Percentiles rank a stretch among this genome's conserved stretches.
phyloP scores from a whole-genome alignment of 805 yeast species.

The Grigorovia humatica region DNA sequence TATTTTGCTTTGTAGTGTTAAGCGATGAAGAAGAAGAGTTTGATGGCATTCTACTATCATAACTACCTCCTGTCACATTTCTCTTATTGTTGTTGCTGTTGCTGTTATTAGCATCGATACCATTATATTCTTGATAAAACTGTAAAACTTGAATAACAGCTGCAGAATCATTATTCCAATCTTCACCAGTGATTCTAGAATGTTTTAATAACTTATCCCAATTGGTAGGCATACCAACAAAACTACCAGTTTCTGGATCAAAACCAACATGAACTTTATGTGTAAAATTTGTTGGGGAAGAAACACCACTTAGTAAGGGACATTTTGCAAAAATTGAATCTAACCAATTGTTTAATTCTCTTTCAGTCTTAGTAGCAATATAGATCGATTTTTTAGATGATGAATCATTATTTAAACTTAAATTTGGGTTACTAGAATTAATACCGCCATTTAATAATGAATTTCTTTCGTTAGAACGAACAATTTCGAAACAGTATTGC shows the following conservation, averaged over 20 bases:
- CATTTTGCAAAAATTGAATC: constrained; percentile 76
- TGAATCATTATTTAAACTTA: constrained; percentile 9
- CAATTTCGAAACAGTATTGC: constrained; percentile 74
- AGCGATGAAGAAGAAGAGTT: constrained; percentile 3
- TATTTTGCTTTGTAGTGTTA: neutral
- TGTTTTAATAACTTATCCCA: constrained; percentile 83
- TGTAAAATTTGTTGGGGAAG: constrained; percentile 88
- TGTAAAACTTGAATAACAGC: constrained; percentile 89
- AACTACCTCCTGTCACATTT: neutral
- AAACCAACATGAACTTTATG: constrained; percentile 87
- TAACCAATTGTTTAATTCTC: constrained; percentile 80
- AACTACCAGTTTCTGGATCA: constrained; percentile 76
- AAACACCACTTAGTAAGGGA: constrained; percentile 55
- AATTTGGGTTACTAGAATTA: constrained; percentile 3
- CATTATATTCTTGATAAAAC: constrained; percentile 47
- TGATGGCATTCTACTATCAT: constrained; percentile 7
- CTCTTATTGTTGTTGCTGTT: neutral
- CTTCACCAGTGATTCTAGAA: constrained; percentile 83
- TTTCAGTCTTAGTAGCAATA: constrained; percentile 65
- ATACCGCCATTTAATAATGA: constrained; percentile 7
- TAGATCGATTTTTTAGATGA: constrained; percentile 48
- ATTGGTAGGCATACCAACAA: constrained; percentile 86
- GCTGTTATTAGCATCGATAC: constrained; percentile 8
- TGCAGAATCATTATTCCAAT: constrained; percentile 87
- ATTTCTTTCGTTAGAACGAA: constrained; percentile 34